Conservation (phyloP, 2,329 filamentous ascomycete species). For the Gliomastix tumulicola region DNA sequence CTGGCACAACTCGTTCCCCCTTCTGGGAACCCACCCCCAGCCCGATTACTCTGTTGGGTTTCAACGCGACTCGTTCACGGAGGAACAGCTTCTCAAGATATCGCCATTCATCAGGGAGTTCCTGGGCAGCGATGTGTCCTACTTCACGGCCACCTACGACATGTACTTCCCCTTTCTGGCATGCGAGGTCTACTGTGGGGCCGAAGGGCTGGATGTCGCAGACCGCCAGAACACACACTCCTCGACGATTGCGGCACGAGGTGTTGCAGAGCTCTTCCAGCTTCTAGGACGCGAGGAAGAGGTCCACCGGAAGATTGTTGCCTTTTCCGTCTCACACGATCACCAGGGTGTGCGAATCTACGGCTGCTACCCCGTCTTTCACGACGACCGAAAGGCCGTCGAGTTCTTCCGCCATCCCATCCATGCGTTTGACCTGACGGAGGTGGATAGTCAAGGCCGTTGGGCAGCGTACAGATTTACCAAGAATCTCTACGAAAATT, state of each 20-base stretch:
- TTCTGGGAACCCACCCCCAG: conserved; percentile 19
- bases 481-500: conserved; percentile 25
- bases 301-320: conserved; percentile 27
- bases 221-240: conserved; percentile 29
- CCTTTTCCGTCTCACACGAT: conserved; percentile 28
- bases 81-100: conserved; percentile 23
- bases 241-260: conserved; percentile 30
- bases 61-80: conserved; percentile 27
- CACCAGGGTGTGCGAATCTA: conserved; percentile 24
- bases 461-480: conserved; percentile 14
- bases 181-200: conserved; percentile 35
- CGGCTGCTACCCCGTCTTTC: conserved; percentile 26
- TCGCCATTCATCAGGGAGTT: conserved; percentile 24
- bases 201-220: conserved; percentile 21
- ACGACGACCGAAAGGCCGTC: conserved; percentile 18
- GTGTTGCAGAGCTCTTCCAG: conserved; percentile 28
- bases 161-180: conserved; percentile 41
- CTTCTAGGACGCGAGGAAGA: conserved; percentile 24
- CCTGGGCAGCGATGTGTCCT: conserved; percentile 22
- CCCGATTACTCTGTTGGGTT: conserved; percentile 34
- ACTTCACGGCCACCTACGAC: conserved; percentile 34
- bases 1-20: conserved; percentile 1
- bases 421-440: conserved; percentile 20
- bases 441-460: background rate
- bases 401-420: conserved; percentile 30